A percentile compares a stretch with the other conserved stretches of the same genome.
phyloP scores from a whole-genome alignment of 2,329 filamentous ascomycete species.

The Cercospora berteroae region DNA sequence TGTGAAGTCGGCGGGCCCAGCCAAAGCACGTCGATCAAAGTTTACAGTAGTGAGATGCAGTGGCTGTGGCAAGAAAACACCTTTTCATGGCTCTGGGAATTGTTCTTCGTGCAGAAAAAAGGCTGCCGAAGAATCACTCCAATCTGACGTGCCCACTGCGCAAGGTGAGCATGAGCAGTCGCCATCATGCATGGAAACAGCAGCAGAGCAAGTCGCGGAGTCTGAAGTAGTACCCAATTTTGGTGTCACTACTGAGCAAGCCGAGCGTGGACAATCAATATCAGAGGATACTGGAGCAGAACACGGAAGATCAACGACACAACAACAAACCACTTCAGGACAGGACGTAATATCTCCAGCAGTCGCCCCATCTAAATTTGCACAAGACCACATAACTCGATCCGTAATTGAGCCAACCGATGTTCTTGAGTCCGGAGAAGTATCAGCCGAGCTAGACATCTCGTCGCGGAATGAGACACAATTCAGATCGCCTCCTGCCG shows the following conservation, averaged over 20 bases:
- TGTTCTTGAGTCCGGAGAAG: background rate
- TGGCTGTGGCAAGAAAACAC: constrained; percentile 8
- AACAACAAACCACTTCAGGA: background rate
- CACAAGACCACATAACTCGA: background rate
- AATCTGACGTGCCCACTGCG: background rate
- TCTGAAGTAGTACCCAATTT: background rate
- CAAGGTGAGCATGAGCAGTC: background rate
- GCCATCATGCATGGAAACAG: background rate
- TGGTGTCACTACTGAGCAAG: background rate
- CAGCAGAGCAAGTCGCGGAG: background rate
- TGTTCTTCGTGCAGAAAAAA: constrained; percentile 12
- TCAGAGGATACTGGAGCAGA: background rate
- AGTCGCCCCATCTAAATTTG: background rate
- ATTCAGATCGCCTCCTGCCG: background rate
- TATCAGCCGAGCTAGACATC: background rate
- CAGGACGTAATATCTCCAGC: background rate
- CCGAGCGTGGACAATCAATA: background rate
- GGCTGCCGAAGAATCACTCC: background rate
- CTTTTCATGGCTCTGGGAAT: constrained; percentile 10
- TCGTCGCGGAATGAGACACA: background rate
- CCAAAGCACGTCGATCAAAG: constrained; percentile 3
- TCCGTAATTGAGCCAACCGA: background rate
- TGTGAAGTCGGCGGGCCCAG: background rate
- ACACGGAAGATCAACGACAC: background rate
- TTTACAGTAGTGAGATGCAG: constrained; percentile 2